These are phyloP conservation scores for Phaeophleospora eucalypticola DNA, from an alignment of 2,329 filamentous ascomycete genomes.

Conservation along the genomic window DNA sequence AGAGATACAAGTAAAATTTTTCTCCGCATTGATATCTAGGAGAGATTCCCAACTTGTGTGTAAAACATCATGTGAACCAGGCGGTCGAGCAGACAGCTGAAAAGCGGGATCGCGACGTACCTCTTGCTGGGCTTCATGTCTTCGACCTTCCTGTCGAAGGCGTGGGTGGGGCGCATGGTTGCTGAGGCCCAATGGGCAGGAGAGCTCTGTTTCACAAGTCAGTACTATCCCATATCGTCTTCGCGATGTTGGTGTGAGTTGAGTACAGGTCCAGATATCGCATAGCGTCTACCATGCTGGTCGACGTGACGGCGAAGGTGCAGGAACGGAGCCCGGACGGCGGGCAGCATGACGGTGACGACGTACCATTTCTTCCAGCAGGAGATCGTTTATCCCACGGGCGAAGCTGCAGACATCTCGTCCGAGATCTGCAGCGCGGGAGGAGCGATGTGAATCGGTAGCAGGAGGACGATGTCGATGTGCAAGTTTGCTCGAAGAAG, in stretches of 20 bases:
- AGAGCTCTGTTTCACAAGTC: slow-evolving; percentile 46
- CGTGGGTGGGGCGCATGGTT: slow-evolving; percentile 57
- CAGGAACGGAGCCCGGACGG: not conserved
- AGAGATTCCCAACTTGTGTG: slow-evolving; percentile 99
- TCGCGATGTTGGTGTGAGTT: not conserved
- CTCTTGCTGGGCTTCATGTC: slow-evolving; percentile 84
- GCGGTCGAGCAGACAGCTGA: too few relatives aligned
- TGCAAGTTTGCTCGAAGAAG: slow-evolving; percentile 1
- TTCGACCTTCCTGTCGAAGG: slow-evolving; percentile 77
- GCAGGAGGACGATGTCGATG: not conserved
- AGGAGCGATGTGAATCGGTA: not conserved
- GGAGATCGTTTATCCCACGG: slow-evolving; percentile 2
- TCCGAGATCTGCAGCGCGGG: not conserved
- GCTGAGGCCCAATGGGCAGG: slow-evolving; percentile 63
- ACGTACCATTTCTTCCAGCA: slow-evolving; percentile 11
- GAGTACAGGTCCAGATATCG: not conserved
- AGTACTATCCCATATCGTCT: not conserved
- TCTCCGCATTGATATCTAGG: slow-evolving; percentile 92
- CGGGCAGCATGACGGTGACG: not conserved
- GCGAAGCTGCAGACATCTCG: slow-evolving; percentile 7
- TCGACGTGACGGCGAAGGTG: not conserved
- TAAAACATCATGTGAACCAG: slow-evolving; percentile 68
- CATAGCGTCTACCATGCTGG: not conserved
- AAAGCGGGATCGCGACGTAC: slow-evolving; percentile 38
- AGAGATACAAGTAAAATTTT: slow-evolving; percentile 73